Conservation (phyloP, 371 early-diverging fungal species). For the Catenaria anguillulae region DNA sequence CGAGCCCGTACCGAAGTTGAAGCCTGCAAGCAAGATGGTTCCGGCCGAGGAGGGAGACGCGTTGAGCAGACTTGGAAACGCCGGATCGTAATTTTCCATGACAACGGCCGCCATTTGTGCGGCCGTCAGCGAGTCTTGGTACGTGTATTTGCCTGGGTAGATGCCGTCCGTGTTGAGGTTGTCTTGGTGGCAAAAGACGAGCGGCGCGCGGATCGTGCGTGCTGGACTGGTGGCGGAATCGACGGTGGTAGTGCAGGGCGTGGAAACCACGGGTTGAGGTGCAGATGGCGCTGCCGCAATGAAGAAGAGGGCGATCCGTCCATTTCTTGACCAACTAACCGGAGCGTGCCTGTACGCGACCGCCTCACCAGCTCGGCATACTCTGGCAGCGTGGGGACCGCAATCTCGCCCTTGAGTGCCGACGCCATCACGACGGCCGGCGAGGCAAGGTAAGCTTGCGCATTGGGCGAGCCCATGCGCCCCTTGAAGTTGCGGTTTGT, state of each 20-base stretch:
- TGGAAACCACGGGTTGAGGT: too few species aligned
- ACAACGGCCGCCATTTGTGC: conserved; percentile 79
- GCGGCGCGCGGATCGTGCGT: too few species aligned
- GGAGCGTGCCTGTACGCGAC: too few species aligned
- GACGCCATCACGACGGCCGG: conserved; percentile 87
- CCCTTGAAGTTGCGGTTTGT: conserved; percentile 96
- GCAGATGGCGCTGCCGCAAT: too few species aligned
- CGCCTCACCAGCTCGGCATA: too few species aligned
- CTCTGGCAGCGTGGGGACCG: conserved; percentile 51
- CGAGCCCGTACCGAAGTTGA: conserved; percentile 92
- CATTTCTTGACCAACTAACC: too few species aligned
- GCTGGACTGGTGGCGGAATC: too few species aligned
- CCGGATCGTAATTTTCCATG: conserved; percentile 93
- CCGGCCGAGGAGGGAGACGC: too few species aligned
- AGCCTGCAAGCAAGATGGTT: conserved; percentile 65
- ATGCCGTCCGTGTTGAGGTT: conserved; percentile 94
- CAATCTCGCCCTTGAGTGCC: conserved; percentile 62
- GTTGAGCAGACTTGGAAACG: conserved; percentile 55
- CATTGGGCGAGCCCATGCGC: conserved; percentile 84
- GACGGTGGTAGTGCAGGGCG: too few species aligned
- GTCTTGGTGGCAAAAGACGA: too few species aligned
- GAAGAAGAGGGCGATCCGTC: too few species aligned
- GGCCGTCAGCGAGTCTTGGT: conserved; percentile 75
- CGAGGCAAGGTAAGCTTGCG: conserved; percentile 79
- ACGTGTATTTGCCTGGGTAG: conserved; percentile 91